Evolutionary conservation across 805 yeast species (phyloP).

Genomic region (Metahyphopichia silvanorum): DNA sequence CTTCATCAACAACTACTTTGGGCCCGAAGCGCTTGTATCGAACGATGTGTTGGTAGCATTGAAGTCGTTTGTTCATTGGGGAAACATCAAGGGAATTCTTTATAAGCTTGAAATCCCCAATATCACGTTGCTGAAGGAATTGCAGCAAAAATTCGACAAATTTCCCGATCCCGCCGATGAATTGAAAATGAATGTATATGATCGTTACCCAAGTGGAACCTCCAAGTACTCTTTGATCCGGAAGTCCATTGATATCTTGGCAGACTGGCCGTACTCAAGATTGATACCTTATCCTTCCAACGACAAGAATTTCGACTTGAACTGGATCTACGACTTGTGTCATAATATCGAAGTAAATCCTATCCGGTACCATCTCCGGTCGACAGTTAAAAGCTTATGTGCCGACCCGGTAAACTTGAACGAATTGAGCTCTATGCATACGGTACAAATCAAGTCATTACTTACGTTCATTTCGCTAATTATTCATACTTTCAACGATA

Average conservation of each 20-base stretch:
- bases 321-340: conserved; percentile 39
- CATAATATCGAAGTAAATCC: conserved; percentile 46
- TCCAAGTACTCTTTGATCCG: conserved; percentile 44
- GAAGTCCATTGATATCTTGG: conserved; percentile 31
- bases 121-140: conserved; percentile 27
- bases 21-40: conserved; percentile 35
- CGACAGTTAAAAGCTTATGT: conserved; percentile 30
- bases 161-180: conserved; percentile 44
- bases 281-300: conserved; percentile 34
- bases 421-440: conserved; percentile 24
- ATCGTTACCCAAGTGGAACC: conserved; percentile 53
- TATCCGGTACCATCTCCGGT: conserved; percentile 45
- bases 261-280: conserved; percentile 35
- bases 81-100: conserved; percentile 46
- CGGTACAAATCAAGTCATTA: conserved; percentile 14
- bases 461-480: conserved; percentile 27
- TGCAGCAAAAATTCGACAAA: conserved; percentile 24
- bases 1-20: conserved; percentile 37
- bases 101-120: conserved; percentile 38
- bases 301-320: conserved; percentile 20
- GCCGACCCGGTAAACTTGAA: conserved; percentile 30
- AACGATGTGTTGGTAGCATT: conserved; percentile 44
- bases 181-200: conserved; percentile 36
- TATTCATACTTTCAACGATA: conserved; percentile 23
- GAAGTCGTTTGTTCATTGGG: conserved; percentile 55